These are phyloP conservation scores for Fraxinus dipetala DNA, from an alignment of 305 asterid species.

Conservation along the genomic window DNA sequence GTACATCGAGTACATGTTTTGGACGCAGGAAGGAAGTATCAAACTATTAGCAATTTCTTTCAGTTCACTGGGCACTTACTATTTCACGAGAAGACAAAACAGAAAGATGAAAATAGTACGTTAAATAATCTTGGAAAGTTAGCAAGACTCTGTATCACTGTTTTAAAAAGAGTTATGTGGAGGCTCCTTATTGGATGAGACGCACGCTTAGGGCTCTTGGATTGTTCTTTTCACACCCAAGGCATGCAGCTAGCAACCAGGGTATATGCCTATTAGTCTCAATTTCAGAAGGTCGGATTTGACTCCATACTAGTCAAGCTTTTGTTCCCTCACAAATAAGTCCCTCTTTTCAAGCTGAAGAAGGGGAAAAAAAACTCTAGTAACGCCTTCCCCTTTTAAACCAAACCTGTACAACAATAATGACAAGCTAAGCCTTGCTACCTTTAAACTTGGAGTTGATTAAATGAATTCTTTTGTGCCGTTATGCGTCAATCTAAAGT, in stretches of 20 bases:
- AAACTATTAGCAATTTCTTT: background rate
- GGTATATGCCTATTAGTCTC: background rate
- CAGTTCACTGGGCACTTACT: background rate
- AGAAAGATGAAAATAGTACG: background rate
- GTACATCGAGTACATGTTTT: background rate
- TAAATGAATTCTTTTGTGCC: background rate
- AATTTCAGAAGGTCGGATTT: background rate
- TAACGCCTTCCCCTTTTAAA: background rate
- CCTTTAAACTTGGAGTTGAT: background rate
- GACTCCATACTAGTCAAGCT: background rate
- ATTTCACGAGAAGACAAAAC: constrained; percentile 1
- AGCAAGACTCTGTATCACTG: background rate
- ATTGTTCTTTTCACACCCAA: background rate
- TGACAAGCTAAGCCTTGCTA: background rate
- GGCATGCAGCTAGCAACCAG: background rate
- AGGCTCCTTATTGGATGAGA: background rate
- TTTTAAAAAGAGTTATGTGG: background rate
- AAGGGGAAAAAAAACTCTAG: background rate
- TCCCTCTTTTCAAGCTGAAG: background rate
- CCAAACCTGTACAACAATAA: background rate
- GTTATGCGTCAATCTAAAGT: background rate
- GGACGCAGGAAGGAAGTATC: background rate
- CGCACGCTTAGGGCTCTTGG: background rate
- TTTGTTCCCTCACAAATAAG: background rate
- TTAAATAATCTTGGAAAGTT: background rate